Conservation (phyloP, 108 stramenopile genomes). For the Conticribra guillardii region DNA sequence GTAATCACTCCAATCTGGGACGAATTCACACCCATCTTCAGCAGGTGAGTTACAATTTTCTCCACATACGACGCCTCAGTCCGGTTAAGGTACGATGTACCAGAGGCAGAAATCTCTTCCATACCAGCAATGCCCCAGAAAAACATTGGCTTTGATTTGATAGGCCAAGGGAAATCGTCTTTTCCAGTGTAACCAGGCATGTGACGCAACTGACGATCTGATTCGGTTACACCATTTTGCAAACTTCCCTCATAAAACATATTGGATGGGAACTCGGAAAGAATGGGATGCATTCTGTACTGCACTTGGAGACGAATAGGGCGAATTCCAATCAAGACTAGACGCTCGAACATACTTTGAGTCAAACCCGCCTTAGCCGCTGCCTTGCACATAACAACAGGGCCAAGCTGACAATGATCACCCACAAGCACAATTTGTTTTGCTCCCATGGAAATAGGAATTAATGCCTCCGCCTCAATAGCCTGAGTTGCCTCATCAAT, state of each 20-base stretch:
- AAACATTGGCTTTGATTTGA: conserved; percentile 94
- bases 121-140: conserved; percentile 93
- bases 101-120: conserved; percentile 97
- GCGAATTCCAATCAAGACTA: conserved; percentile 93
- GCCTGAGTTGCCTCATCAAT: conserved; percentile 99
- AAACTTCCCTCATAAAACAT: conserved; percentile 99
- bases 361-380: conserved; percentile 96
- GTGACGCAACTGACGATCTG: conserved; percentile 85
- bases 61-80: conserved; percentile 97
- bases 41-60: conserved; percentile 94
- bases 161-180: conserved; percentile 91
- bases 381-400: conserved; percentile 97
- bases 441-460: conserved; percentile 96
- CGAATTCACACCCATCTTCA: conserved; percentile 92
- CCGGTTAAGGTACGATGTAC: conserved; percentile 97
- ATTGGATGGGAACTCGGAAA: conserved; percentile 98
- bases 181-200: conserved; percentile 77
- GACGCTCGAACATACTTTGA: conserved; percentile 95
- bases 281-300: conserved; percentile 98
- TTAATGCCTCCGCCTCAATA: conserved; percentile 97
- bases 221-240: conserved; percentile 97
- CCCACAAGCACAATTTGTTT: conserved; percentile 99
- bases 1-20: conserved; percentile 97
- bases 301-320: conserved; percentile 98
- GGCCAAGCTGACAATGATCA: conserved; percentile 98